Base-by-base conservation (phyloP, 495 filamentous ascomycete species). In the Delitschia confertaspora region DNA sequence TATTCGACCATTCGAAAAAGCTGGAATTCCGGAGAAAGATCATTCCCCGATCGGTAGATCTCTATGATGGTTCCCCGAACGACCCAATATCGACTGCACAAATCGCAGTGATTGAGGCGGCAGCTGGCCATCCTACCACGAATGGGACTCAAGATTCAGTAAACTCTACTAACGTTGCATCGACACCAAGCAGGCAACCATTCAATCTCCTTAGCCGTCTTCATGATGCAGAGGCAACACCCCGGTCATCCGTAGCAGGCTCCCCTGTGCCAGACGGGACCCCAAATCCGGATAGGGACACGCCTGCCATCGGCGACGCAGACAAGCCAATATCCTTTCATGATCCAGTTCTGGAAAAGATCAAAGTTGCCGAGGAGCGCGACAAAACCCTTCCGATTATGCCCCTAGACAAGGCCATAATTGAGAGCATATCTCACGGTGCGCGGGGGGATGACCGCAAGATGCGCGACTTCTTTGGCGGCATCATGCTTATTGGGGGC, bases 401-500 rank as follows among this genome's bases (percentile, higher is more conserved):
- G 42, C 76, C 91, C 2, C 76, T 98, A 22, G 91, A 96, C 66
- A 75, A 74, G 20, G 91, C 93, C 7, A 93, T 98, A 55, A 68
- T 95, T 35, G 85, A 83, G 16, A 82, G 76, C 19, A 91, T 96
- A 57, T 73, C 80, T 11, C 85, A 95, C 58, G 91, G 85, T 5
- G 80, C 85, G 18, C 82, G 81, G 44, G 80, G 76, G 25, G 88
- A 95, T 55, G 93, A 96, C 39, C 88, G 88, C 63, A 93, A 91
- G 62, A 78, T 88, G 49, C 76, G 83, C 14, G 93, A 98, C 55
- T 87, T 93, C 64, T 69, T 94, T 20, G 86, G 86, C 17, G 83
- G 84, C 26, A 93, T 98, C 68, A 95, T 98, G 87, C 77, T 95
- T 2, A 76, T 95, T 36, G 91, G 91, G 33, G 91, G 91, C 16